Conservation (phyloP, 768 basidiomycete species). For the Tylopilus sp. region DNA sequence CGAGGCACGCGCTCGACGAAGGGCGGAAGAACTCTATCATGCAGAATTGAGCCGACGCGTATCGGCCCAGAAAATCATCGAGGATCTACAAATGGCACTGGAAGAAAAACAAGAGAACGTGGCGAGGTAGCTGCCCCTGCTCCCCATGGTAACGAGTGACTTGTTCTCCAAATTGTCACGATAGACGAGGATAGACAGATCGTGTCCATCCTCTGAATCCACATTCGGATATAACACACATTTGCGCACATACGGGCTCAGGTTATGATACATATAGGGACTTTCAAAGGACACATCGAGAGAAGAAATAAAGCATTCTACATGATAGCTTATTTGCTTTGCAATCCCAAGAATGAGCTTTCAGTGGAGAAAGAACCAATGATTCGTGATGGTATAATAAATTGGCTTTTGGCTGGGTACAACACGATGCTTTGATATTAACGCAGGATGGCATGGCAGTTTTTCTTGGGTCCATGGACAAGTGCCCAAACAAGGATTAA, state of each 20-base stretch:
- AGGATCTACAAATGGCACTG: constrained; percentile 14
- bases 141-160: not conserved
- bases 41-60: constrained; percentile 31
- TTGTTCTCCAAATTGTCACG: not conserved
- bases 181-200: not conserved
- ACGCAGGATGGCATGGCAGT: constrained; percentile 14
- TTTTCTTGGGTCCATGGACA: constrained; percentile 22
- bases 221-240: not conserved
- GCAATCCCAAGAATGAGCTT: constrained; percentile 3
- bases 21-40: constrained; percentile 31
- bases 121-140: not conserved
- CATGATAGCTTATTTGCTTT: constrained; percentile 16
- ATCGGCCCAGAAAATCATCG: constrained; percentile 26
- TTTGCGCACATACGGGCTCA: too few species aligned
- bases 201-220: not conserved
- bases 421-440: constrained; percentile 28
- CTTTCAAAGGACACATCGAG: constrained; percentile 18
- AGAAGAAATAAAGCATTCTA: constrained; percentile 15
- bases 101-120: not conserved
- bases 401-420: constrained; percentile 18
- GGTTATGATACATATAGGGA: constrained; percentile 24
- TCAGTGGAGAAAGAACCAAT: constrained; percentile 1
- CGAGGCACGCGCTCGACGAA: constrained; percentile 31
- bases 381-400: constrained; percentile 26
- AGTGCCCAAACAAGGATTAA: constrained; percentile 13